Base-by-base conservation (phyloP, 192 early-diverging fungal species). In the Jimgerdemannia flammicorona region DNA sequence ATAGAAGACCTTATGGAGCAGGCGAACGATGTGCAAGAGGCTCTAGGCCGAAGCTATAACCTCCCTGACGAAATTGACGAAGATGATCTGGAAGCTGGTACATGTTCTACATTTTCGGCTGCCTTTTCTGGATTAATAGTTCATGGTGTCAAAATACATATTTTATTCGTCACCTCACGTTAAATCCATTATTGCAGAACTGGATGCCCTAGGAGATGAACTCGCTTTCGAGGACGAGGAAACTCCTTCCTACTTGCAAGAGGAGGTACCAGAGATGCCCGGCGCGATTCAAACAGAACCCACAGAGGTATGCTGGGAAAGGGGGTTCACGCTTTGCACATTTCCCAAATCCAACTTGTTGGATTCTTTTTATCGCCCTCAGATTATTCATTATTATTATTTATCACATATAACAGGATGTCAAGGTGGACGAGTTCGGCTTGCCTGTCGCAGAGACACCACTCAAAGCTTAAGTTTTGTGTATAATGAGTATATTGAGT, bases 1-100 rank as follows among this genome's bases (percentile, higher is more conserved):
- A 96, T 99, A 95, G 95, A 97, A 67, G 98, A 99, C 74, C 84
- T 99, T 72, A 80, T 99, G 85, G 98, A 97, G 69, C 94, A 95
- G 79, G 95, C 97, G 9, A 98, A 96, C 83, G 98, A 99, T 76
- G 87, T 99, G 54, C 98, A 99, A 84, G 97, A 99, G 86, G 86
- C 94, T 43, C 84, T 99, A 77, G 95, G 94, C 14, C 82, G 97
- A 66, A 92, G 93, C 20, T 99, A 99, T 86, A 92, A 91, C 19
- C 79, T 98, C 11, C 98, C 98, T 4, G 97, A 98, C 49, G 98
- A 96, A 59, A 83, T 99, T 67, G 96, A 99, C 70, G 98, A 99
- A 71, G 91, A 89, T n/a, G 98, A 99, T 69, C 80, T 99, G 66
- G 98, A 97, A 85, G 98, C 98, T 29, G 92, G 92, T 94, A 69